Evolutionary conservation across 1,284 basidiomycete genomes (phyloP).

Genomic region (Sanghuangporus sanghuang): DNA sequence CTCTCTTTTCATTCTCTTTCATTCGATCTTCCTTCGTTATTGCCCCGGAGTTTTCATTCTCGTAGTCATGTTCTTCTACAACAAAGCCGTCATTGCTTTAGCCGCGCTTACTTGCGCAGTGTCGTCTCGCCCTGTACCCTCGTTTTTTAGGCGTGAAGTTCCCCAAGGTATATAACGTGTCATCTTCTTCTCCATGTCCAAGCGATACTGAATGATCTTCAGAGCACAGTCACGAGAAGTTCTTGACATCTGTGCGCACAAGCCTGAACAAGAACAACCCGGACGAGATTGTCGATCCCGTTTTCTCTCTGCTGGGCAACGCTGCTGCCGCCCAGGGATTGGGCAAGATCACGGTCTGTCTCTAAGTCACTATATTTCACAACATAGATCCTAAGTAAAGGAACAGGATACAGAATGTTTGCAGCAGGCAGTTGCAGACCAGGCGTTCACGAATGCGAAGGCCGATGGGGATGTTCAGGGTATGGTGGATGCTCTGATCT

Average conservation of each 20-base stretch:
- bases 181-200: neutral
- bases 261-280: constrained; percentile 54
- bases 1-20: constrained; percentile 20
- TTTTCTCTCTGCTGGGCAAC: constrained; percentile 61
- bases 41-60: constrained; percentile 9
- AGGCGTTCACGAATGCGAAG: constrained; percentile 70
- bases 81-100: constrained; percentile 36
- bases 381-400: neutral
- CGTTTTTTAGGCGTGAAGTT: constrained; percentile 45
- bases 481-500: constrained; percentile 56
- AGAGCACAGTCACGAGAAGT: constrained; percentile 64
- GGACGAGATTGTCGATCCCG: constrained; percentile 52
- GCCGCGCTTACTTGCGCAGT: constrained; percentile 32
- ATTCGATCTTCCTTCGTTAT: constrained; percentile 10
- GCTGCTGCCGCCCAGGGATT: constrained; percentile 51
- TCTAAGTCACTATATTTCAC: neutral
- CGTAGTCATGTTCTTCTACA: constrained; percentile 36
- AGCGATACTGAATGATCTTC: neutral
- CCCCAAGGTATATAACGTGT: constrained; percentile 46
- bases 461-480: constrained; percentile 51
- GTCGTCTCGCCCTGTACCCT: constrained; percentile 36
- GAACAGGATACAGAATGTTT: constrained; percentile 55
- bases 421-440: constrained; percentile 60
- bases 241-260: constrained; percentile 45
- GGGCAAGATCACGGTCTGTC: constrained; percentile 46